Evolutionary conservation across 129 eudicot species (phyloP).

Genomic region (Flaveria bidentis): DNA sequence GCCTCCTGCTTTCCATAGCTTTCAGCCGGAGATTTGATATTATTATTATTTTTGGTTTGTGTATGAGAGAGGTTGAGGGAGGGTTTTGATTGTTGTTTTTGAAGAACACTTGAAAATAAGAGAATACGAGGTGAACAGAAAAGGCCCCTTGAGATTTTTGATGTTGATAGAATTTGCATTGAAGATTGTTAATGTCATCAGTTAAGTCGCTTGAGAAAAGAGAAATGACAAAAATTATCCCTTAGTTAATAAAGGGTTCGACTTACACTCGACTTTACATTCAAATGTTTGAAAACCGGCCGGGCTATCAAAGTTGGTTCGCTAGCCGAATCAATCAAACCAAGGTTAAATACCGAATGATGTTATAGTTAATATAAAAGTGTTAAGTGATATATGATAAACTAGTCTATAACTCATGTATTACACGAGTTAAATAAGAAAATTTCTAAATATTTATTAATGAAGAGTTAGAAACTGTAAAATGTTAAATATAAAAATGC

Average conservation of each 20-base stretch:
- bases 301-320: too few relatives aligned
- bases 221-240: neutral
- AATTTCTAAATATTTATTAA: too few relatives aligned
- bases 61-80: conserved; percentile 37
- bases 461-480: too few relatives aligned
- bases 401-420: too few relatives aligned
- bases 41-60: conserved; percentile 3
- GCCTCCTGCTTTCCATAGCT: conserved; percentile 21
- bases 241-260: neutral
- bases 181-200: neutral
- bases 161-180: neutral
- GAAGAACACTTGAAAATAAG: conserved; percentile 16
- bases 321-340: too few relatives aligned
- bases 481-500: too few relatives aligned
- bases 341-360: too few relatives aligned
- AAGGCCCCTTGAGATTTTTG: conserved; percentile 22
- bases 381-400: too few relatives aligned
- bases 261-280: too few relatives aligned
- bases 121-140: neutral
- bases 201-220: neutral
- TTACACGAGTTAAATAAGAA: too few relatives aligned
- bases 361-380: too few relatives aligned
- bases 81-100: conserved; percentile 35
- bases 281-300: too few relatives aligned
- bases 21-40: conserved; percentile 24